Percentiles rank a stretch among this genome's conserved stretches.
phyloP scores from a whole-genome alignment of 768 basidiomycete species.

The Lentinula edodes region DNA sequence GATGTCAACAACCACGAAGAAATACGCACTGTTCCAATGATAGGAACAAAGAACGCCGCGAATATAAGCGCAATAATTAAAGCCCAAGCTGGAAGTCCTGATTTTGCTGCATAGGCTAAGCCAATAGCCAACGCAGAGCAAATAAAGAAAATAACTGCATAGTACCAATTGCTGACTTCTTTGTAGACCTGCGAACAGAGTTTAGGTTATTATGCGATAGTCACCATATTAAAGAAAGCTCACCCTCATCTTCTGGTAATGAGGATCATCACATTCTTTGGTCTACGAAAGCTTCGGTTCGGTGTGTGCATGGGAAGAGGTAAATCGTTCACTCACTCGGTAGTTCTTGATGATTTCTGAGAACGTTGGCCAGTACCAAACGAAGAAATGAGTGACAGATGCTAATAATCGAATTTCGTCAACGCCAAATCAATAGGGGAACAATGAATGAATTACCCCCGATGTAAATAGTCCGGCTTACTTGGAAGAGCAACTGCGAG shows the following conservation, averaged over 20 bases:
- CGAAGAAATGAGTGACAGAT: slow-evolving; percentile 39
- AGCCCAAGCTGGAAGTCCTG: slow-evolving; percentile 32
- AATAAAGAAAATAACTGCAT: slow-evolving; percentile 23
- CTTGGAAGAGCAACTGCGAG: slow-evolving; percentile 33
- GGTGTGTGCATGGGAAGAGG: background rate
- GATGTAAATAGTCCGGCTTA: slow-evolving; percentile 32
- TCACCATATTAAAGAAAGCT: background rate
- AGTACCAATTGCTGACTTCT: slow-evolving; percentile 32
- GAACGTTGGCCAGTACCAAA: slow-evolving; percentile 42
- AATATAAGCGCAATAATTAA: slow-evolving; percentile 39
- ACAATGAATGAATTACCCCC: slow-evolving; percentile 19
- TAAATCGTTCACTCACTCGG: slow-evolving; percentile 8
- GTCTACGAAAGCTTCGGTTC: slow-evolving; percentile 23
- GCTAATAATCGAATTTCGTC: slow-evolving; percentile 15
- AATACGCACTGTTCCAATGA: slow-evolving; percentile 35
- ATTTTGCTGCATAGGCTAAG: slow-evolving; percentile 28
- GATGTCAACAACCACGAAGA: background rate
- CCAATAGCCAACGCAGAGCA: slow-evolving; percentile 27
- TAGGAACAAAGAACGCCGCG: slow-evolving; percentile 36
- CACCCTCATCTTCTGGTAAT: slow-evolving; percentile 33
- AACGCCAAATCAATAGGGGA: background rate
- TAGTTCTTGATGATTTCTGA: slow-evolving; percentile 26
- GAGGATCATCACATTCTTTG: slow-evolving; percentile 29
- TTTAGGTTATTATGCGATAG: background rate
- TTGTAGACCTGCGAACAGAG: slow-evolving; percentile 20